These are phyloP conservation scores for Leptographium wingfieldii DNA, from an alignment of 2,329 filamentous ascomycete species.

Conservation along the genomic window DNA sequence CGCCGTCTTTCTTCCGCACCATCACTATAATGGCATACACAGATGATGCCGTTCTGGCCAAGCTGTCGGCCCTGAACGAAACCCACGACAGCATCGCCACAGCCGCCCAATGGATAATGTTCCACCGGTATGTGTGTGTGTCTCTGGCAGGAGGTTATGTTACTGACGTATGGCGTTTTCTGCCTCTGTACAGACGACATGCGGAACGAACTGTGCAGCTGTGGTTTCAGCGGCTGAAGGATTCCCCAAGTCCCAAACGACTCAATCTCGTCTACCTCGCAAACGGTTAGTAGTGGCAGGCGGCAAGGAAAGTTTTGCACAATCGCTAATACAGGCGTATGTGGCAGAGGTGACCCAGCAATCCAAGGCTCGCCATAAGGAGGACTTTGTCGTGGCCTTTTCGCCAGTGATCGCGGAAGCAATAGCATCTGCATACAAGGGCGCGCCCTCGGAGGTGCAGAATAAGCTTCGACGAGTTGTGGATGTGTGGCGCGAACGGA, in stretches of 20 bases:
- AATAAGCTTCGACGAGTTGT: conserved; percentile 77
- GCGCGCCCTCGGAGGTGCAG: conserved; percentile 74
- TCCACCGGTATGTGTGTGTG: conserved; percentile 60
- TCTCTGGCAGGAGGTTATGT: neutral
- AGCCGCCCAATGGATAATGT: conserved; percentile 99
- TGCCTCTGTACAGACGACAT: conserved; percentile 53
- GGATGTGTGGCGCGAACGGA: conserved; percentile 83
- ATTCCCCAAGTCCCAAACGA: conserved; percentile 73
- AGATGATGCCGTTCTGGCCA: conserved; percentile 88
- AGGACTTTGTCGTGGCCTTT: conserved; percentile 86
- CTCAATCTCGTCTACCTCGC: conserved; percentile 89
- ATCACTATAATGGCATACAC: conserved; percentile 85
- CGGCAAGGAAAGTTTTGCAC: neutral
- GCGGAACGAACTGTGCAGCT: conserved; percentile 84
- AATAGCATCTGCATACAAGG: conserved; percentile 81
- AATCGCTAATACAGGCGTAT: conserved; percentile 1
- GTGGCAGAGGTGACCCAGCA: conserved; percentile 81
- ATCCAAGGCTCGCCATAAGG: conserved; percentile 81
- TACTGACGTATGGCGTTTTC: neutral
- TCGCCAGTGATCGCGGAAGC: conserved; percentile 86
- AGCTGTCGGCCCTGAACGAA: conserved; percentile 90
- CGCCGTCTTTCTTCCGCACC: neutral
- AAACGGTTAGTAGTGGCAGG: conserved; percentile 50
- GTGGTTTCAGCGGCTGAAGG: conserved; percentile 82
- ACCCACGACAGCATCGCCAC: conserved; percentile 95